A percentile compares a stretch with the other conserved stretches of the same genome.
phyloP scores from a whole-genome alignment of 2,329 filamentous ascomycete genomes.

The Cordyceps pruinosa region DNA sequence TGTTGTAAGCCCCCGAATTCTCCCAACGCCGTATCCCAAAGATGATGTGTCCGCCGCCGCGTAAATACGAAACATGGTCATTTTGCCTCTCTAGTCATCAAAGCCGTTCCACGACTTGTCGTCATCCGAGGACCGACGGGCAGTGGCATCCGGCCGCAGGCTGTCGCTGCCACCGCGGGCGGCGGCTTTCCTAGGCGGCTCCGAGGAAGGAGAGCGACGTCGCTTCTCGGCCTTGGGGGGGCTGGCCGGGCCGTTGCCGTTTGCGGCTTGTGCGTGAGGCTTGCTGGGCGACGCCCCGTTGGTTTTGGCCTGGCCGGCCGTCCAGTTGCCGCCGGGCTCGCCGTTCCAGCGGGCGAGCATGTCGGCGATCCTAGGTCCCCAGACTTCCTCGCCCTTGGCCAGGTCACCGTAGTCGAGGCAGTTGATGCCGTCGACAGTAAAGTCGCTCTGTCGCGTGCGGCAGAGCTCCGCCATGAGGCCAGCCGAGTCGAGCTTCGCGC shows the following conservation, averaged over 20 bases:
- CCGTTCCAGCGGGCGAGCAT: slow-evolving; percentile 40
- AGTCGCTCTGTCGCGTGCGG: slow-evolving; percentile 75
- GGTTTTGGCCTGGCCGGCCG: slow-evolving; percentile 15
- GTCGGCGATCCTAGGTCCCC: slow-evolving; percentile 64
- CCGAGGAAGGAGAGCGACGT: slow-evolving; percentile 22
- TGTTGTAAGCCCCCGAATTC: not conserved
- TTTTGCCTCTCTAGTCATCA: slow-evolving; percentile 24
- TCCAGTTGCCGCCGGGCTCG: slow-evolving; percentile 23
- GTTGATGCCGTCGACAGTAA: slow-evolving; percentile 61
- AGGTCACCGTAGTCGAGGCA: slow-evolving; percentile 76
- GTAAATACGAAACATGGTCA: not conserved
- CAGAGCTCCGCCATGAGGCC: slow-evolving; percentile 81
- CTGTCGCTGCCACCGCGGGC: slow-evolving; percentile 14
- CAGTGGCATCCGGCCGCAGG: slow-evolving; percentile 14
- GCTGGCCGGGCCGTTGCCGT: slow-evolving; percentile 7
- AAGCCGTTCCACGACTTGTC: slow-evolving; percentile 39
- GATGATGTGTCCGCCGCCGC: not conserved
- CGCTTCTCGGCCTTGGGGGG: slow-evolving; percentile 23
- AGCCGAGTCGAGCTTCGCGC: slow-evolving; percentile 70
- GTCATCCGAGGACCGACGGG: slow-evolving; percentile 26
- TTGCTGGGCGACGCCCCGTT: slow-evolving; percentile 15
- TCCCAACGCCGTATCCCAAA: slow-evolving; percentile 1
- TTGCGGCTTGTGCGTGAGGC: slow-evolving; percentile 8
- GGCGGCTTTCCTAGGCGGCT: slow-evolving; percentile 25
- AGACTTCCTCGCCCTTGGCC: slow-evolving; percentile 67